A percentile compares a stretch with the other conserved stretches of the same genome.
Evolutionary conservation across 768 basidiomycete species (phyloP).

Genomic region (Leccinum subgranulosum): DNA sequence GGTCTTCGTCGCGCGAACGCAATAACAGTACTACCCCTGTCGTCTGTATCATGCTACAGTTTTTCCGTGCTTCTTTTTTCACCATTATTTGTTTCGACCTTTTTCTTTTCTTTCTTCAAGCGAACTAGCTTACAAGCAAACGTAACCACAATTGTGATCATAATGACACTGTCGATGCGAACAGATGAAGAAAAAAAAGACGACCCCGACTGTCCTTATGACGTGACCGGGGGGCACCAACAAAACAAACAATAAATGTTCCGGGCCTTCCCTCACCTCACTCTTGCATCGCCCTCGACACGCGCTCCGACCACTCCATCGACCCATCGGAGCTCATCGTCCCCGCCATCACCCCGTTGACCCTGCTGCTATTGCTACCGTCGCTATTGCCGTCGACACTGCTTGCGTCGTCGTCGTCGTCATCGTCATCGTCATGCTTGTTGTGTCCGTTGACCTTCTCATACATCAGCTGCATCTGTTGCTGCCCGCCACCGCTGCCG

Average conservation of each 20-base stretch:
- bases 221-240: not conserved
- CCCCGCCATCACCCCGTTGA: not conserved
- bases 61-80: not conserved
- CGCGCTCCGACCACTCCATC: constrained; percentile 18
- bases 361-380: not conserved
- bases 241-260: not conserved
- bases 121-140: constrained; percentile 28
- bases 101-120: not conserved
- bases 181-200: not conserved
- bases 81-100: not conserved
- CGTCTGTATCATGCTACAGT: constrained; percentile 22
- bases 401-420: not conserved
- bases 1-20: constrained; percentile 4
- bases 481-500: not conserved
- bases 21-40: constrained; percentile 15
- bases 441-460: not conserved
- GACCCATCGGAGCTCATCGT: not conserved
- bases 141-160: constrained; percentile 25
- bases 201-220: not conserved
- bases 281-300: constrained; percentile 16
- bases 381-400: not conserved
- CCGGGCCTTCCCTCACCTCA: not conserved
- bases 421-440: not conserved
- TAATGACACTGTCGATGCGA: not conserved
- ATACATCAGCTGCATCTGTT: too few species aligned